Conservation (phyloP, 2,329 filamentous ascomycete genomes). For the Fonsecaea pedrosoi region DNA sequence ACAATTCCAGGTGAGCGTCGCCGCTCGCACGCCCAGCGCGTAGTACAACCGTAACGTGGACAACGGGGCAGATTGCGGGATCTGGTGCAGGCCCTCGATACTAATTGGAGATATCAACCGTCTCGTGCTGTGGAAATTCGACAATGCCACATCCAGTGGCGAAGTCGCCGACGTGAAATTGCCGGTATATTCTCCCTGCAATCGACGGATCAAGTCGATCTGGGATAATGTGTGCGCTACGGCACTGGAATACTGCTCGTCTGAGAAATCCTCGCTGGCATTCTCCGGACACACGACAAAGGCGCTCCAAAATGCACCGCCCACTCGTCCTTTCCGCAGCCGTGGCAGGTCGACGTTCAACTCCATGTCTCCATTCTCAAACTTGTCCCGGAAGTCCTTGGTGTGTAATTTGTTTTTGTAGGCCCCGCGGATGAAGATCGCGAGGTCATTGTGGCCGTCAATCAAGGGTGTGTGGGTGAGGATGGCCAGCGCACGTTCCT, state of each 20-base stretch:
- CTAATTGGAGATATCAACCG: conserved; percentile 79
- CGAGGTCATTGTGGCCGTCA: conserved; percentile 89
- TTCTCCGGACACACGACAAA: conserved; percentile 78
- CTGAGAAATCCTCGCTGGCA: conserved; percentile 54
- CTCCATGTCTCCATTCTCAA: conserved; percentile 71
- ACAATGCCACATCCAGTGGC: conserved; percentile 62
- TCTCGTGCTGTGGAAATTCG: conserved; percentile 63
- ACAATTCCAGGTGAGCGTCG: conserved; percentile 91
- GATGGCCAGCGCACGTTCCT: conserved; percentile 53
- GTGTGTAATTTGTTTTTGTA: conserved; percentile 81
- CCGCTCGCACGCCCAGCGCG: conserved; percentile 81
- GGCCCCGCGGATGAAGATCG: conserved; percentile 70
- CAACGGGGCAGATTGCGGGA: conserved; percentile 74
- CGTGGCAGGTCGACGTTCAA: conserved; percentile 82
- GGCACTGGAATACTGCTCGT: conserved; percentile 49
- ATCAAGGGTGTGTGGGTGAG: conserved; percentile 57
- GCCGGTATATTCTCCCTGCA: conserved; percentile 68
- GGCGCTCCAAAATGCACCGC: conserved; percentile 93
- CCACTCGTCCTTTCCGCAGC: conserved; percentile 72
- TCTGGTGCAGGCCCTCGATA: conserved; percentile 90
- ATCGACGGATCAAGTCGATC: conserved; percentile 73
- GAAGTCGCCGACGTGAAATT: conserved; percentile 67
- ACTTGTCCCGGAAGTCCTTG: conserved; percentile 73
- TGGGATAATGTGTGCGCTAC: conserved; percentile 74
- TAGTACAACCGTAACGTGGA: conserved; percentile 78